A percentile compares a stretch with the other conserved stretches of the same genome.
phyloP scores from a whole-genome alignment of 179 eudicot genomes.

The Drosera spatulata region DNA sequence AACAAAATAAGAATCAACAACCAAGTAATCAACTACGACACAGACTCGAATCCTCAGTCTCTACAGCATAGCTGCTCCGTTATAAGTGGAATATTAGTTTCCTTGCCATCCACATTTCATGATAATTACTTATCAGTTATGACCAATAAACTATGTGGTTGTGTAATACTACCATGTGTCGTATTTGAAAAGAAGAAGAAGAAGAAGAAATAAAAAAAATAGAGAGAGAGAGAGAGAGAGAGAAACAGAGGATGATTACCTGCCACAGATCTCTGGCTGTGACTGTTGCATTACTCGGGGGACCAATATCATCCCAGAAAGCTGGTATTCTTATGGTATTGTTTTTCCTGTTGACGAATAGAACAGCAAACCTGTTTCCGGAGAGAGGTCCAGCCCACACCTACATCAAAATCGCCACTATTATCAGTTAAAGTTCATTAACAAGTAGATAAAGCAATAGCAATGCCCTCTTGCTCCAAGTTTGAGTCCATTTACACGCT shows the following conservation, averaged over 20 bases:
- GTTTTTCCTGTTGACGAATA: neutral
- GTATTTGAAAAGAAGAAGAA: neutral
- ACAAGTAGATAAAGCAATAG: too few species aligned
- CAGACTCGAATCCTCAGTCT: neutral
- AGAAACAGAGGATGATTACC: neutral
- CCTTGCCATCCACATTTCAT: too few species aligned
- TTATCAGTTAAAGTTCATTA: neutral
- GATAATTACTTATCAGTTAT: too few species aligned
- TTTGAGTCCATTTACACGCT: too few species aligned
- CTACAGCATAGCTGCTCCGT: neutral
- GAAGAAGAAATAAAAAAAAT: neutral
- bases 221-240: neutral
- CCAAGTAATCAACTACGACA: neutral
- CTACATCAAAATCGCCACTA: neutral
- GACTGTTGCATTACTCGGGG: too few species aligned
- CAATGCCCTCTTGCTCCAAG: too few species aligned
- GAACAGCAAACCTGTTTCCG: neutral
- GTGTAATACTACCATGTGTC: too few species aligned
- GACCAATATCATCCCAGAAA: slow-evolving; percentile 1
- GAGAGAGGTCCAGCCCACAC: slow-evolving; percentile 3
- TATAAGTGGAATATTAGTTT: too few species aligned
- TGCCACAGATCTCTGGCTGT: slow-evolving; percentile 3
- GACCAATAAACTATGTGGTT: too few species aligned
- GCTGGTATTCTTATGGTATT: neutral
- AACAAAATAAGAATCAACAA: neutral